Conservation (phyloP, 2,329 filamentous ascomycete species). For the Fusarium papillatum region DNA sequence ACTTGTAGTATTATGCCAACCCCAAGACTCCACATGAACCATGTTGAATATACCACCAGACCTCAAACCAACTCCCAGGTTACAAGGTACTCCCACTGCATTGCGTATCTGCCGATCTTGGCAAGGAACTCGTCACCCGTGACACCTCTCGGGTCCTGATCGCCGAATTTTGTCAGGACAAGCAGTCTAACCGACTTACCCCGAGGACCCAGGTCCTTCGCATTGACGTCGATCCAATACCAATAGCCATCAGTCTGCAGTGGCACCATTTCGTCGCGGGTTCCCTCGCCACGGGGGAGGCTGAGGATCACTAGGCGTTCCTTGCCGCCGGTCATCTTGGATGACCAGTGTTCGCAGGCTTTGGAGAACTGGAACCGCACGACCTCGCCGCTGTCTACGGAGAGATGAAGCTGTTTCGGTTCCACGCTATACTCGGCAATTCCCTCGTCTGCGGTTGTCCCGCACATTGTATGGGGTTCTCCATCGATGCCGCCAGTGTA, state of each 20-base stretch:
- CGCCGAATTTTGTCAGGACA: conserved; percentile 67
- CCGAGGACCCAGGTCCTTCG: conserved; percentile 73
- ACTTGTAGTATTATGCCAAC: conserved; percentile 1
- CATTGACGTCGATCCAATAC: conserved; percentile 85
- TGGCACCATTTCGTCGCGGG: conserved; percentile 76
- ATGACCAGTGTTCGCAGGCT: conserved; percentile 86
- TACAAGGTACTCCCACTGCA: conserved; percentile 59
- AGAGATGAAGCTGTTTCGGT: conserved; percentile 66
- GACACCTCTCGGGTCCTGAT: conserved; percentile 61
- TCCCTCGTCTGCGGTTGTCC: conserved; percentile 62
- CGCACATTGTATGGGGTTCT: conserved; percentile 62
- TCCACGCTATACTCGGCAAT: conserved; percentile 70
- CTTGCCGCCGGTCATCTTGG: conserved; percentile 77
- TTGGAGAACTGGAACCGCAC: conserved; percentile 87
- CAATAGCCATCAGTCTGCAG: conserved; percentile 84
- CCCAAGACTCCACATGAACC: neutral
- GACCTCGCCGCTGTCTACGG: conserved; percentile 66
- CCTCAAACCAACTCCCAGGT: conserved; percentile 64
- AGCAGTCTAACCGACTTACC: conserved; percentile 78
- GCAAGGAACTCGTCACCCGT: conserved; percentile 60
- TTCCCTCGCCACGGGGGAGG: conserved; percentile 75
- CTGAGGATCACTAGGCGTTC: conserved; percentile 79
- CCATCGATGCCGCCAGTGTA: conserved; percentile 70
- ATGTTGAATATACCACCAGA: conserved; percentile 17
- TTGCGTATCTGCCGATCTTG: conserved; percentile 59